phyloP scores from a whole-genome alignment of 768 basidiomycete species.

The Termitomyces sp. region DNA sequence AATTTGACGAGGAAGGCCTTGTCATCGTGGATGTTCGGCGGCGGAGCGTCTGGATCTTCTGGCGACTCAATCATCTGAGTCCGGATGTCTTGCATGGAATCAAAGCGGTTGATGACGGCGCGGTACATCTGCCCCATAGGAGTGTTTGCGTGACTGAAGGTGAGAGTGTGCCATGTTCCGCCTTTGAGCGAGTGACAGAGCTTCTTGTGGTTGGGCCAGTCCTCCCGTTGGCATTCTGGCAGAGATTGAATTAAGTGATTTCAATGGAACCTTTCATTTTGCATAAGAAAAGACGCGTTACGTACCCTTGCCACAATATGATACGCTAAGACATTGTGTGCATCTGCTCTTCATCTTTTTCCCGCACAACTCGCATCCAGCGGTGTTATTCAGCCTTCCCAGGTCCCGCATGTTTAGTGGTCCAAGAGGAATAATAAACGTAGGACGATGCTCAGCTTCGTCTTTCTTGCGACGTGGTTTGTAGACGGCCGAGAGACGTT shows the following conservation, averaged over 20 bases:
- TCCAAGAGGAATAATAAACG: conserved; percentile 35
- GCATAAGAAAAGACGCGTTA: neutral
- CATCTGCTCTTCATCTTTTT: conserved; percentile 29
- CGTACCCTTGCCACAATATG: conserved; percentile 35
- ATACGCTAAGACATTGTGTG: conserved; percentile 27
- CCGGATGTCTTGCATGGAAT: conserved; percentile 11
- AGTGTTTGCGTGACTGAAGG: conserved; percentile 10
- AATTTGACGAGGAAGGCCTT: conserved; percentile 37
- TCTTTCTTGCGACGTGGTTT: conserved; percentile 13
- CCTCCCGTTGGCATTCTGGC: conserved; percentile 36
- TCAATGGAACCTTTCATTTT: neutral
- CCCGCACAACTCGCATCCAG: conserved; percentile 38
- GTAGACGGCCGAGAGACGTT: conserved; percentile 23
- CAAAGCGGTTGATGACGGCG: conserved; percentile 20
- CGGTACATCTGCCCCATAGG: neutral
- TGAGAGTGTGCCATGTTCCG: conserved; percentile 32
- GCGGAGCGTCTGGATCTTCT: conserved; percentile 8
- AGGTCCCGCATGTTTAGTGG: conserved; percentile 31
- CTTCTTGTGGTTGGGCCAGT: conserved; percentile 36
- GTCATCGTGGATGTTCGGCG: conserved; percentile 29
- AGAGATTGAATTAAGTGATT: neutral
- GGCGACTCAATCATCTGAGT: neutral
- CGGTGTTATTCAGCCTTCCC: conserved; percentile 28
- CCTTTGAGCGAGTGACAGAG: conserved; percentile 33
- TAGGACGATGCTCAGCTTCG: conserved; percentile 21